Percentiles rank a stretch among this genome's conserved stretches.
Evolutionary conservation across 2,329 filamentous ascomycete genomes (phyloP).

Genomic region (Fusarium sp.): DNA sequence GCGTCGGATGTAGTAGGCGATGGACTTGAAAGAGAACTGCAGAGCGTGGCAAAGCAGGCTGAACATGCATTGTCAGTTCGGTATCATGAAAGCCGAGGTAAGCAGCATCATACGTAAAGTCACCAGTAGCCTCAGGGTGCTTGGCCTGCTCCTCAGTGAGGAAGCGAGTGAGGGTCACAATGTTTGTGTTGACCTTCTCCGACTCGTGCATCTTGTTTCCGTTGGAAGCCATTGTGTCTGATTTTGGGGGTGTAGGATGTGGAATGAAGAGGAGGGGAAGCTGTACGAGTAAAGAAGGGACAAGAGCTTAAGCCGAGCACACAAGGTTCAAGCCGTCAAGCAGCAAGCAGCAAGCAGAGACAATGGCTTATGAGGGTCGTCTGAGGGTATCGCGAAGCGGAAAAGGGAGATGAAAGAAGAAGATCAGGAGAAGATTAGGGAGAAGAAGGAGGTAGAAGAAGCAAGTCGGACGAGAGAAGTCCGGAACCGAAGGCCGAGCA

Average conservation of each 20-base stretch:
- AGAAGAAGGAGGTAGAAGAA: conserved; percentile 17
- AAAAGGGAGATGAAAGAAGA: conserved; percentile 14
- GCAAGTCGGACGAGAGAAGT: conserved; percentile 26
- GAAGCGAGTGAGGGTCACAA: conserved; percentile 94
- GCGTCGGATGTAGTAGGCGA: conserved; percentile 98
- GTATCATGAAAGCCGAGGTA: conserved; percentile 14
- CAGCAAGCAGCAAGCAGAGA: background rate
- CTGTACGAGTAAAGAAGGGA: conserved; percentile 12
- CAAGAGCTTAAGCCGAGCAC: conserved; percentile 23
- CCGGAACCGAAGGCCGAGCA: conserved; percentile 30
- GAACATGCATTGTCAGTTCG: conserved; percentile 17
- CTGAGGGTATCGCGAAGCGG: conserved; percentile 30
- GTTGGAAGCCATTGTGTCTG: conserved; percentile 50
- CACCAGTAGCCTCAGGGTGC: conserved; percentile 93
- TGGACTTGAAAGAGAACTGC: conserved; percentile 99
- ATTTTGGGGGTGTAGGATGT: conserved; percentile 16
- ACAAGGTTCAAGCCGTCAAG: conserved; percentile 27
- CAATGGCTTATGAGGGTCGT: conserved; percentile 23
- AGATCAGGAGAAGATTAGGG: conserved; percentile 13
- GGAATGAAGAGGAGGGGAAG: conserved; percentile 20
- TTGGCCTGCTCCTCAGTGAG: conserved; percentile 96
- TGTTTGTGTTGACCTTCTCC: conserved; percentile 94
- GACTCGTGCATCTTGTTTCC: conserved; percentile 61
- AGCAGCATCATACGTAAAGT: conserved; percentile 81
- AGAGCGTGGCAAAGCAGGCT: conserved; percentile 97